These are phyloP conservation scores for Diplodia scrobiculata DNA, from an alignment of 2,329 filamentous ascomycete genomes.

Conservation along the genomic window DNA sequence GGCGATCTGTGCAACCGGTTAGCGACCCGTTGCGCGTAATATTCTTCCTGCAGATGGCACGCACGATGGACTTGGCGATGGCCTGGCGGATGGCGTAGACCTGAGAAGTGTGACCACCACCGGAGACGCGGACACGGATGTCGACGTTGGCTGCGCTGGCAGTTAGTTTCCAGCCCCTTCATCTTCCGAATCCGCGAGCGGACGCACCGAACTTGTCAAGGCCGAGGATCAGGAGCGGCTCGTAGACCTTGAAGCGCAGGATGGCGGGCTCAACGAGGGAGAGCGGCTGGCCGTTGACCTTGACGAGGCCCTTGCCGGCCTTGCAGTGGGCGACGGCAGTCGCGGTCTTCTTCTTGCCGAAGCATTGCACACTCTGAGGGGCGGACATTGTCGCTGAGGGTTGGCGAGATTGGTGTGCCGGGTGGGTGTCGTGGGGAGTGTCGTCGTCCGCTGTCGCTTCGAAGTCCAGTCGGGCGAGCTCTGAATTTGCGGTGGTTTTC, in stretches of 20 bases:
- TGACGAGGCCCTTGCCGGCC: constrained; percentile 87
- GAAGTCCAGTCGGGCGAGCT: constrained; percentile 24
- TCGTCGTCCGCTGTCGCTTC: constrained; percentile 28
- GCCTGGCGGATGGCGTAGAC: constrained; percentile 99
- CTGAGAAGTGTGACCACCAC: constrained; percentile 97
- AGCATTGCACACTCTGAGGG: constrained; percentile 71
- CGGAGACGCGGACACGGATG: constrained; percentile 93
- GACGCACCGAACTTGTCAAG: constrained; percentile 84
- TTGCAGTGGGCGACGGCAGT: constrained; percentile 91
- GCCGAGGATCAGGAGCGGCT: constrained; percentile 94
- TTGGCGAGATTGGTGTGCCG: constrained; percentile 26
- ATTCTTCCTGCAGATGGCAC: constrained; percentile 32
- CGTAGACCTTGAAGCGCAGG: constrained; percentile 99
- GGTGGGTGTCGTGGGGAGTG: constrained; percentile 23
- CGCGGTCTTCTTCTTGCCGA: constrained; percentile 79
- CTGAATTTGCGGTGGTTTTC: constrained; percentile 28
- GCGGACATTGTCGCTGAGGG: constrained; percentile 68
- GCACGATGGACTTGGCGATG: constrained; percentile 88
- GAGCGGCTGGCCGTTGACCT: constrained; percentile 98
- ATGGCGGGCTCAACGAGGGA: constrained; percentile 92
- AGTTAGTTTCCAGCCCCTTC: constrained; percentile 32
- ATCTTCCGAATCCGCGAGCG: neutral
- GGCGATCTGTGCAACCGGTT: constrained; percentile 58
- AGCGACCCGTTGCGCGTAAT: constrained; percentile 6
- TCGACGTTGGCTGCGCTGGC: constrained; percentile 70